A percentile compares a stretch with the other conserved stretches of the same genome.
phyloP scores from a whole-genome alignment of 2,329 filamentous ascomycete species.

The Coniosporium uncinatum region DNA sequence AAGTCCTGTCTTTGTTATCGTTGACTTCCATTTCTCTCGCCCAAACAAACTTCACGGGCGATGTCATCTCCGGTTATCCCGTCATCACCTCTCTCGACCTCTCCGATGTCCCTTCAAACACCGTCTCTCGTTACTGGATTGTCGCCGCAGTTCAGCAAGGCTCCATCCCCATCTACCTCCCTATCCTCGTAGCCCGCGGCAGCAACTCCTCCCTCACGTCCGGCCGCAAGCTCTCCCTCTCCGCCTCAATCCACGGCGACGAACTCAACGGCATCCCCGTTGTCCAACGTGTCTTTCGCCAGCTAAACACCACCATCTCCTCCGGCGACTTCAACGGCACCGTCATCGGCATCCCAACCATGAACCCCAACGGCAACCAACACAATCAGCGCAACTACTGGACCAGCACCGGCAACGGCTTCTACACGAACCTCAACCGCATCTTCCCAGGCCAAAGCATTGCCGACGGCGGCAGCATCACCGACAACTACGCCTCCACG shows the following conservation, averaged over 20 bases:
- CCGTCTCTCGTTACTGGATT: too few relatives aligned
- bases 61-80: too few relatives aligned
- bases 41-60: too few relatives aligned
- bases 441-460: slow-evolving; percentile 21
- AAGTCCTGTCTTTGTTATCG: too few relatives aligned
- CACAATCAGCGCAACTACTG: slow-evolving; percentile 31
- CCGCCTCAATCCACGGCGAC: slow-evolving; percentile 29
- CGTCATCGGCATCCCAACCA: slow-evolving; percentile 29
- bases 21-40: too few relatives aligned
- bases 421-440: slow-evolving; percentile 26
- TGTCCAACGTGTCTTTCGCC: slow-evolving; percentile 25
- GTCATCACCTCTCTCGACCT: too few relatives aligned
- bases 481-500: slow-evolving; percentile 21
- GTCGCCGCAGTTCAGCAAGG: too few relatives aligned
- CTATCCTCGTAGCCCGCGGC: slow-evolving; percentile 28
- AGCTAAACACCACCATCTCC: slow-evolving; percentile 15
- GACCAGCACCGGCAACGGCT: slow-evolving; percentile 19
- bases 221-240: slow-evolving; percentile 27
- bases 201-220: slow-evolving; percentile 24
- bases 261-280: slow-evolving; percentile 29
- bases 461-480: slow-evolving; percentile 16
- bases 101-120: too few relatives aligned
- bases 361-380: slow-evolving; percentile 31
- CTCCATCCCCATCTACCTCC: slow-evolving; percentile 25
- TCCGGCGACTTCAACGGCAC: slow-evolving; percentile 11